Evolutionary conservation across 2,329 filamentous ascomycete genomes (phyloP), one percentile per base, ranked within the genome.

Genomic region (Claviceps africana): DNA sequence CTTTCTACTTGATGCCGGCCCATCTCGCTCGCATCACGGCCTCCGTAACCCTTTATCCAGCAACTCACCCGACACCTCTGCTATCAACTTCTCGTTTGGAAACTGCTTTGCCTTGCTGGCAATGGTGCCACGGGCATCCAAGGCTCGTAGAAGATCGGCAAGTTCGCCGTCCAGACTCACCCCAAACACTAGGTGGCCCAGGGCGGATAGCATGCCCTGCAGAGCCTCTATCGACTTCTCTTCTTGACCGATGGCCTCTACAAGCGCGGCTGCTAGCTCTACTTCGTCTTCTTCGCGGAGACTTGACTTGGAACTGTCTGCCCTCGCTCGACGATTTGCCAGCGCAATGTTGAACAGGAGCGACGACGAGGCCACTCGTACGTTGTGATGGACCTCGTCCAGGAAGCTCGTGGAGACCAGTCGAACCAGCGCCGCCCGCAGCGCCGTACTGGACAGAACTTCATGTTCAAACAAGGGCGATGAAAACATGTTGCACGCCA

Each of bases 401-500:
- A 96, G 75, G 28, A 97, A 82, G 56, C 84, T 88, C 1, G 82
- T 79, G 0, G 87, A 86, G 21, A 93, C 76, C 15, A 96, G 74
- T 54, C 78, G 73, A 1, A 86, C 81, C 30, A 91, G 70, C 0
- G 79, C 72, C 1, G 70, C 64, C 6, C 81, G 77, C 48, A 89
- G 66, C 22, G 59, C 50, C 1, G 67, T 65, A 44, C 77, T 69
- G 2, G 69, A 65, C 7, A 86, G 70, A 9, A 90, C 72, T 55
- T 83, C 76, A 2, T 80, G 74, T 0, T 81, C 73, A 60, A 85
- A 94, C 0, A 95, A 72, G 0, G 80, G 77, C 1, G 83, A 84
- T 0, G 80, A 83, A 69, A 95, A 95, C 43, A 95, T 72, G 61
- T 95, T 96, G 69, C 88, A 94, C 1, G 81, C 77, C 61, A 91